phyloP scores from a whole-genome alignment of 2,329 filamentous ascomycete genomes.

The Stachybotrys chartarum region DNA sequence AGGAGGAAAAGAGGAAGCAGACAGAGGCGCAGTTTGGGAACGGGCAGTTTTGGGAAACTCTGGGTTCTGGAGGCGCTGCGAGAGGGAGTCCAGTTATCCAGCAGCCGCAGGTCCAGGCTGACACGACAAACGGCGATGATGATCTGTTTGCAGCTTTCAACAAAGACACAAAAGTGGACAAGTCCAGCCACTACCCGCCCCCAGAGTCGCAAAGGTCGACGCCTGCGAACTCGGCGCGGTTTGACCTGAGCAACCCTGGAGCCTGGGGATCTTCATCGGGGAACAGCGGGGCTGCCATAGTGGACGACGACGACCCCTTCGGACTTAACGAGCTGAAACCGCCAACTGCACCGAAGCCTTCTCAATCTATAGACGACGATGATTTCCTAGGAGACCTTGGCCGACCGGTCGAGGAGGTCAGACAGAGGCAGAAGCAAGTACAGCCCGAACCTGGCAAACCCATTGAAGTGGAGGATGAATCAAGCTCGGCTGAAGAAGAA shows the following conservation, averaged over 20 bases:
- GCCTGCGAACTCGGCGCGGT: constrained; percentile 32
- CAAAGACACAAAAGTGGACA: constrained; percentile 59
- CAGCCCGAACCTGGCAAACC: constrained; percentile 46
- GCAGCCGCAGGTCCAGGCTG: constrained; percentile 9
- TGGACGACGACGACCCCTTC: constrained; percentile 83
- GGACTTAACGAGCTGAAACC: constrained; percentile 61
- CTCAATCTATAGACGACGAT: constrained; percentile 38
- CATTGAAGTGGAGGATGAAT: constrained; percentile 43
- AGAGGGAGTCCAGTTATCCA: constrained; percentile 19
- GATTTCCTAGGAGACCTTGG: constrained; percentile 60
- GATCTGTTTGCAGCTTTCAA: constrained; percentile 63
- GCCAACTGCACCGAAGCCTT: constrained; percentile 19
- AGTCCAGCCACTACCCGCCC: constrained; percentile 57
- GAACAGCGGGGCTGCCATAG: constrained; percentile 28
- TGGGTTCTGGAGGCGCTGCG: constrained; percentile 50
- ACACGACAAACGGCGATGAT: constrained; percentile 39
- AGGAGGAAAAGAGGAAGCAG: constrained; percentile 64
- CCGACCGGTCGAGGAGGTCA: constrained; percentile 58
- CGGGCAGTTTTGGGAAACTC: constrained; percentile 66
- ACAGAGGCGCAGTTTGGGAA: constrained; percentile 74
- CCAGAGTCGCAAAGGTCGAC: constrained; percentile 35
- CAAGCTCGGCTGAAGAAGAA: constrained; percentile 41
- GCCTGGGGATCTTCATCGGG: constrained; percentile 37
- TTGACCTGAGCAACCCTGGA: constrained; percentile 46
- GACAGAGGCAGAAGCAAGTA: constrained; percentile 34